Evolutionary conservation across 805 yeast species (phyloP).

Genomic region (Wickerhamomyces rabaulensis): DNA sequence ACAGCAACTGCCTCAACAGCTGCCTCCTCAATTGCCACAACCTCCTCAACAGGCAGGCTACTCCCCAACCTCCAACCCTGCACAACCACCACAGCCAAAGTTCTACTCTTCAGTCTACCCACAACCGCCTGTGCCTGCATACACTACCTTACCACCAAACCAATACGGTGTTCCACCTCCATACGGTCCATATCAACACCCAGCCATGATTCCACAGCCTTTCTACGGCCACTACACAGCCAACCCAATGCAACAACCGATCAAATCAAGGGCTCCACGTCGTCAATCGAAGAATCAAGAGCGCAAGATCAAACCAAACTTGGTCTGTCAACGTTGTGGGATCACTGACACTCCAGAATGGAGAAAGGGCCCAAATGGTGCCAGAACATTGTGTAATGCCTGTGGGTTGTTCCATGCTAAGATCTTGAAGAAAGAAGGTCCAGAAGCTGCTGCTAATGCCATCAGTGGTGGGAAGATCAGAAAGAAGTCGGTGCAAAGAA

Average conservation of each 20-base stretch:
- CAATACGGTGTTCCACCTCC: not conserved
- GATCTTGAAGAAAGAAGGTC: slow-evolving; percentile 41
- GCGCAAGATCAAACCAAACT: slow-evolving; percentile 3
- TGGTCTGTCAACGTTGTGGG: slow-evolving; percentile 40
- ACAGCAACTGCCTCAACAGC: not conserved
- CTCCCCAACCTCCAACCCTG: not conserved
- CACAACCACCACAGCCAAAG: not conserved
- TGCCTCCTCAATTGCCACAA: not conserved
- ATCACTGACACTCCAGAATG: slow-evolving; percentile 68
- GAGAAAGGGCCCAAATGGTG: slow-evolving; percentile 77
- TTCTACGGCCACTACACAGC: not conserved
- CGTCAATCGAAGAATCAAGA: slow-evolving; percentile 1
- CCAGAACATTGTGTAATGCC: slow-evolving; percentile 72
- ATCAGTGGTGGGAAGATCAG: slow-evolving; percentile 9
- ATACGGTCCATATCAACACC: not conserved
- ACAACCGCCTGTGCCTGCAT: not conserved
- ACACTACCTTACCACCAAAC: not conserved
- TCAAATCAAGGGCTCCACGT: not conserved
- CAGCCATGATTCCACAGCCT: not conserved
- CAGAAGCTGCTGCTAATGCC: slow-evolving; percentile 24
- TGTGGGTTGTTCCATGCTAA: slow-evolving; percentile 77
- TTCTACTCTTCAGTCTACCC: not conserved
- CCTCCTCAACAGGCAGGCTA: not conserved
- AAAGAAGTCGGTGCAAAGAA: slow-evolving; percentile 7
- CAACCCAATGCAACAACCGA: not conserved